Evolutionary conservation across 2,329 filamentous ascomycete species (phyloP).

Genomic region (Penicillium sp.): DNA sequence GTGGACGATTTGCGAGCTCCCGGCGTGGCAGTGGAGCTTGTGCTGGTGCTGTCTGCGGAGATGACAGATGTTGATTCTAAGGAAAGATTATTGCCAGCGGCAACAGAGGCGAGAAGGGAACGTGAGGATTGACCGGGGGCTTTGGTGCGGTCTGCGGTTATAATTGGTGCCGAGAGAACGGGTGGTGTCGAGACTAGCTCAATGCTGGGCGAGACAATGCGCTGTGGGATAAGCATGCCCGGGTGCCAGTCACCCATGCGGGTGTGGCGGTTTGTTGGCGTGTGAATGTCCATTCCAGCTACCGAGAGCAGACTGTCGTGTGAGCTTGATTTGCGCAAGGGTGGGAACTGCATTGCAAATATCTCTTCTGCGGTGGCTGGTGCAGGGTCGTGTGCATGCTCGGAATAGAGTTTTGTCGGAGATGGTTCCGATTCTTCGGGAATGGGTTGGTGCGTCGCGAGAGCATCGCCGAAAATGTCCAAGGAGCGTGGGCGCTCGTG

Average conservation of each 20-base stretch:
- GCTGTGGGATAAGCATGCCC: slow-evolving; percentile 51
- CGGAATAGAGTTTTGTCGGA: slow-evolving; percentile 19
- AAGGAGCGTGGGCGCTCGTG: slow-evolving; percentile 15
- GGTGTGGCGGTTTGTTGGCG: slow-evolving; percentile 71
- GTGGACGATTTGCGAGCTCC: slow-evolving; percentile 32
- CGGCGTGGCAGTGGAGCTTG: slow-evolving; percentile 21
- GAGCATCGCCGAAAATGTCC: slow-evolving; percentile 18
- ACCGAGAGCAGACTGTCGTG: slow-evolving; percentile 90
- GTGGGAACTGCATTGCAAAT: slow-evolving; percentile 36
- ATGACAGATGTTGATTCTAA: slow-evolving; percentile 29
- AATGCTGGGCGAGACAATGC: slow-evolving; percentile 49
- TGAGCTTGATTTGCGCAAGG: slow-evolving; percentile 68
- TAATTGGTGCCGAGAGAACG: slow-evolving; percentile 40
- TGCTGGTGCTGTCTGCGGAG: slow-evolving; percentile 27
- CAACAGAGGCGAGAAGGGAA: slow-evolving; percentile 42
- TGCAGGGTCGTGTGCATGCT: slow-evolving; percentile 13
- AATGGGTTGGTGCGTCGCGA: slow-evolving; percentile 37
- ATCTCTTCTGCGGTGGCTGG: slow-evolving; percentile 27
- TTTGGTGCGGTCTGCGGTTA: slow-evolving; percentile 36
- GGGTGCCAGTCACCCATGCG: slow-evolving; percentile 65
- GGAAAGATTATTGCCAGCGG: slow-evolving; percentile 23
- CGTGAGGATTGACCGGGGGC: slow-evolving; percentile 32
- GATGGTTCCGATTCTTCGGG: slow-evolving; percentile 43
- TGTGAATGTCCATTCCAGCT: slow-evolving; percentile 86
- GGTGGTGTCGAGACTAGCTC: slow-evolving; percentile 43